Evolutionary conservation across 352 stramenopile genomes (phyloP).

Genomic region (Plasmopara muralis): DNA sequence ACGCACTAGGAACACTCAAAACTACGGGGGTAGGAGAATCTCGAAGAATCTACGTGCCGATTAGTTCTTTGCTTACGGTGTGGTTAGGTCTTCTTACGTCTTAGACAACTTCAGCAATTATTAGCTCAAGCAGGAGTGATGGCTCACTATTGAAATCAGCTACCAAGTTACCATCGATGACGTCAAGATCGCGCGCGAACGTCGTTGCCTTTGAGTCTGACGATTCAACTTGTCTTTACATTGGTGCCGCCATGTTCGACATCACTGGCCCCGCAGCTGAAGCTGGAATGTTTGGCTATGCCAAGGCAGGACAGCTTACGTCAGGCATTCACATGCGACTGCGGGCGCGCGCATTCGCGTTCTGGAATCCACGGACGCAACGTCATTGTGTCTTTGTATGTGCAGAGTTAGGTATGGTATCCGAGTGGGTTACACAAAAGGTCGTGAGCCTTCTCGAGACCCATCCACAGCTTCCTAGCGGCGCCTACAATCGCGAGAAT

Average conservation of each 20-base stretch:
- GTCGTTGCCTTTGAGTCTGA: slow-evolving; percentile 11
- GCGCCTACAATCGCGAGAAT: slow-evolving; percentile 64
- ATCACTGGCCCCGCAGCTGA: slow-evolving; percentile 78
- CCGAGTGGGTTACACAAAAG: slow-evolving; percentile 79
- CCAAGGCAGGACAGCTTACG: slow-evolving; percentile 65
- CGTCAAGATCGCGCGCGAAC: slow-evolving; percentile 7
- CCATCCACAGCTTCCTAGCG: slow-evolving; percentile 33
- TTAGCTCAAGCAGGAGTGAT: no score
- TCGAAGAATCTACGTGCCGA: no score
- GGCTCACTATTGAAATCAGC: not conserved
- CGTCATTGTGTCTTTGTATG: slow-evolving; percentile 75
- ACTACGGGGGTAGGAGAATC: no score
- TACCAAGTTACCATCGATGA: not conserved
- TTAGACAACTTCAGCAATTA: no score
- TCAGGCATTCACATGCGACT: slow-evolving; percentile 85
- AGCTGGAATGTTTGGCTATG: slow-evolving; percentile 87
- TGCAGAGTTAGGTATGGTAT: slow-evolving; percentile 86
- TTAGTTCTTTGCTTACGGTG: no score
- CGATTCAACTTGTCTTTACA: slow-evolving; percentile 25
- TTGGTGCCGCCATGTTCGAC: slow-evolving; percentile 79
- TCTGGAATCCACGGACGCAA: slow-evolving; percentile 31
- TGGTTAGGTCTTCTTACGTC: no score
- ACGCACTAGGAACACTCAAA: no score
- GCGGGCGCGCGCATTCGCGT: slow-evolving; percentile 74
- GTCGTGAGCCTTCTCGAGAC: slow-evolving; percentile 58